These are phyloP conservation scores for Puccinia horiana DNA, from an alignment of 1,284 basidiomycete species.

Conservation along the genomic window DNA sequence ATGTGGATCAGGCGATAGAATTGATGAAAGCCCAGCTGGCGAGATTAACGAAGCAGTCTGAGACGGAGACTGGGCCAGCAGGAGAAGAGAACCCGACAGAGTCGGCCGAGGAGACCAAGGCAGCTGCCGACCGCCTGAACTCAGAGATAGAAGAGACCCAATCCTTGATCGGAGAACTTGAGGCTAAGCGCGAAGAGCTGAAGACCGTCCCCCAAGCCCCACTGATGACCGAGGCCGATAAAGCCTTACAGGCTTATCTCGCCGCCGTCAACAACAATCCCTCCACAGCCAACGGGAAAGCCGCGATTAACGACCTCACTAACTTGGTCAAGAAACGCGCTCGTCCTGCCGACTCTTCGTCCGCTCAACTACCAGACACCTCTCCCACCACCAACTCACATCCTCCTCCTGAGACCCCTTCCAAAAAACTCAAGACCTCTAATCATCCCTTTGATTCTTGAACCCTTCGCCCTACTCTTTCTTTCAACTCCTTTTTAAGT, in stretches of 20 bases:
- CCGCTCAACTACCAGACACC: background rate
- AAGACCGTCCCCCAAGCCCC: constrained; percentile 17
- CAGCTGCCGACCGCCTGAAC: background rate
- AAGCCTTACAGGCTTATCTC: constrained; percentile 32
- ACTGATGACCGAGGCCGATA: constrained; percentile 2
- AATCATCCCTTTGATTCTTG: background rate
- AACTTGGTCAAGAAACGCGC: constrained; percentile 29
- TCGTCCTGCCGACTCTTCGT: constrained; percentile 1
- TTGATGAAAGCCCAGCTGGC: constrained; percentile 25
- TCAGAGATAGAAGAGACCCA: constrained; percentile 15
- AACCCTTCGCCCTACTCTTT: background rate
- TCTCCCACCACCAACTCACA: background rate
- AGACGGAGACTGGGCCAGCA: background rate
- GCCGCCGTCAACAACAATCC: background rate
- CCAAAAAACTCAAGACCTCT: background rate
- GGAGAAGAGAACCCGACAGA: background rate
- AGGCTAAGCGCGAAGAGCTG: constrained; percentile 34
- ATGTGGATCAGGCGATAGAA: constrained; percentile 27
- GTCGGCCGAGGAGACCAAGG: background rate
- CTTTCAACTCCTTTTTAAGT: background rate
- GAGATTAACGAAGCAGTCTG: background rate
- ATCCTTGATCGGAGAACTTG: constrained; percentile 20
- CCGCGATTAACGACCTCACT: constrained; percentile 23
- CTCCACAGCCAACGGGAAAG: background rate
- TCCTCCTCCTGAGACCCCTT: background rate